Evolutionary conservation across 345 rosid genomes (phyloP).

Genomic region (Pistacia integerrima): DNA sequence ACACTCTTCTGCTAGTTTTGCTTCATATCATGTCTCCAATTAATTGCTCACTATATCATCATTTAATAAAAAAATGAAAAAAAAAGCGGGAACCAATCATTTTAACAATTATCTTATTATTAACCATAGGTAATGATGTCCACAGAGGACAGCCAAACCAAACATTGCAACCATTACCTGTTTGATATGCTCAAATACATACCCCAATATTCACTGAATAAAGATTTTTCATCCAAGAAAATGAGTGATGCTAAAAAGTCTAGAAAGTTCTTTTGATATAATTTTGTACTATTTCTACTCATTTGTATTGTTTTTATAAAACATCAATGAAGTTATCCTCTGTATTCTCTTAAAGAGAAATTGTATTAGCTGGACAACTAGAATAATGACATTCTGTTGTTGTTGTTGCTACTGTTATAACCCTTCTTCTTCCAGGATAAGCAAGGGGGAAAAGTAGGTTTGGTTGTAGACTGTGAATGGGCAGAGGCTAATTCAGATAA

Average conservation of each 20-base stretch:
- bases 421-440: constrained; percentile 43
- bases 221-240: background rate
- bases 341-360: background rate
- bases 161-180: background rate
- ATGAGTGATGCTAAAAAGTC: background rate
- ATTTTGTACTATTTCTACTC: background rate
- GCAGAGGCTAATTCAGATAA: constrained; percentile 66
- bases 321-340: background rate
- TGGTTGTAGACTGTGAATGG: constrained; percentile 74
- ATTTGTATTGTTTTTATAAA: background rate
- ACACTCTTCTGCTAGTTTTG: background rate
- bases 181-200: background rate
- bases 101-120: background rate
- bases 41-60: background rate
- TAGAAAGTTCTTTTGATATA: background rate
- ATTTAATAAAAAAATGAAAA: background rate
- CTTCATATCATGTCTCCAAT: background rate
- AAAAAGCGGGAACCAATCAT: background rate
- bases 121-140: background rate
- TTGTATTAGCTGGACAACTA: background rate
- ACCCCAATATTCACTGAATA: background rate
- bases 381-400: constrained; percentile 6
- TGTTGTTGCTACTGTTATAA: background rate
- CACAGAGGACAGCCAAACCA: background rate
- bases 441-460: constrained; percentile 84